Evolutionary conservation across 208 protist species (phyloP), one percentile per base, ranked within the genome.

Genomic region (Phytomonas francai): DNA sequence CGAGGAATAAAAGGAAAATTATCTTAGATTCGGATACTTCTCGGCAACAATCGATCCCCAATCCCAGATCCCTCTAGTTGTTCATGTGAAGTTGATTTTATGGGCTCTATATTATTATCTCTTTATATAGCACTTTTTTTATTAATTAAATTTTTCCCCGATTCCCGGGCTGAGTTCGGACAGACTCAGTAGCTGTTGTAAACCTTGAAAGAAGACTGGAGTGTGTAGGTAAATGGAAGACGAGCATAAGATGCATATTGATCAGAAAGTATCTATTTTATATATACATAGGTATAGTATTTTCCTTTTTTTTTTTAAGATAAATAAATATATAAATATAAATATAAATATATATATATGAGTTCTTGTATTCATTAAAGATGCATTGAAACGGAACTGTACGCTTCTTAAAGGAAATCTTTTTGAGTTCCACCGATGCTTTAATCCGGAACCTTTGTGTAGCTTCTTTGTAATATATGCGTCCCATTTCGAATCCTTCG

Each of bases 31-130:
- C 59, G 27, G 11, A 63, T 33, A 9, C 33, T 36, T 66, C 11
- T 42, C 51, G 12, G 33, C 33, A 36, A 36, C 33, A 36, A 36
- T 11, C 33, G 8, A 3, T 36, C 33, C 8, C 8, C 33, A 36
- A 8, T 36, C 5, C 33, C 3, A 36, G 33, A 36, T 36, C 8
- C 8, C 5, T 3, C 8, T 36, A 36, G 8, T 8, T 8, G 8
- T 36, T 36, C 33, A 36, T 11, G 33, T 8, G 8, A 8, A 36
- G 33, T 69, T 68, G 68, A 14, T 68, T 59, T n/a, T 54, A 64
- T 68, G 61, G 54, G 27, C 22, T 33, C 39, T 61, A 33, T 63
- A 54, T 62, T 66, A 30, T 58, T 67, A 22, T 31, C 0, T 67
- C 59, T 59, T 34, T 68, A 16, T 61, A 1, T 33, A 11, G 1